Conservation (phyloP, 2,329 filamentous ascomycete genomes). For the Hypoxylon sp. region DNA sequence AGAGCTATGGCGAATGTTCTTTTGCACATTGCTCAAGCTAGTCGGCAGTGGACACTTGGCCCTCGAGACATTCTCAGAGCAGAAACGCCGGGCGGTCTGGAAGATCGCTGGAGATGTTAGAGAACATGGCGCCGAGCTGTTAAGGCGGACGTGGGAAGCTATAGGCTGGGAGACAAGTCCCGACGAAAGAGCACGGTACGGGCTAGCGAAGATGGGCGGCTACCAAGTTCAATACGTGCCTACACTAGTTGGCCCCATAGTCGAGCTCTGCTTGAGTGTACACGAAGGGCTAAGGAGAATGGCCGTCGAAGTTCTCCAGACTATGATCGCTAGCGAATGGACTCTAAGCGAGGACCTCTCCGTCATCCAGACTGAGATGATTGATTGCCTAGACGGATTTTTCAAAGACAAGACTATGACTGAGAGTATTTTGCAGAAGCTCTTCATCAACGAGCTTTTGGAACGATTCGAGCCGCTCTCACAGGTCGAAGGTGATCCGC, state of each 20-base stretch:
- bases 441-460: constrained; percentile 89
- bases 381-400: constrained; percentile 89
- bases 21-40: constrained; percentile 88
- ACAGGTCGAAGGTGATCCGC: constrained; percentile 75
- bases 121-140: constrained; percentile 88
- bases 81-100: constrained; percentile 96
- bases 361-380: constrained; percentile 95
- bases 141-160: constrained; percentile 90
- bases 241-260: constrained; percentile 88
- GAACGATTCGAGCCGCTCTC: constrained; percentile 82
- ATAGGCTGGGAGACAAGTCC: constrained; percentile 94
- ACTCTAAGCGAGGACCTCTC: constrained; percentile 92
- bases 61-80: constrained; percentile 95
- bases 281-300: constrained; percentile 91
- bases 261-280: constrained; percentile 94
- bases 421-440: constrained; percentile 90
- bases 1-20: constrained; percentile 94
- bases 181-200: constrained; percentile 84
- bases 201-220: constrained; percentile 87
- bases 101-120: constrained; percentile 98
- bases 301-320: constrained; percentile 93
- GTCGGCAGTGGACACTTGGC: constrained; percentile 91
- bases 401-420: constrained; percentile 92
- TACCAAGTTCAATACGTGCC: constrained; percentile 99
- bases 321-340: constrained; percentile 99